Base-by-base conservation (phyloP, 768 basidiomycete genomes). In the Lactarius sp. region DNA sequence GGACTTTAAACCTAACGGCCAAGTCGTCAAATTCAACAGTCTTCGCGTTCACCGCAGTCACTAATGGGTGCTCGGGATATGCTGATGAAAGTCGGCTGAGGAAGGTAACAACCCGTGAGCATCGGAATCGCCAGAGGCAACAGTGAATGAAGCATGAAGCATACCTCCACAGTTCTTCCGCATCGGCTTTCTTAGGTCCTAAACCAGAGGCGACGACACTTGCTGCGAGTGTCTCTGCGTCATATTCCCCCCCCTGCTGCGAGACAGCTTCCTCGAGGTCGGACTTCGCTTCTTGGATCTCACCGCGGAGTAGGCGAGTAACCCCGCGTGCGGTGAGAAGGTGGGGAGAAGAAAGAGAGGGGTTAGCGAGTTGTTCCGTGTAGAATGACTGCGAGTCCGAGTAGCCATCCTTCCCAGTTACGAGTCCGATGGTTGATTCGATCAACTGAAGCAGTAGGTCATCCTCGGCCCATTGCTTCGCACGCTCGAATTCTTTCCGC, bases 391-490 rank as follows among this genome's bases (percentile, higher is more conserved):
- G 71, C 27, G 78, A 75, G 64, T 80, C 76, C 16, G 75, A 71
- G 71, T 89, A 89, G 51, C 79, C 80, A 68, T 91, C 90, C 65
- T 83, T 85, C 9, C 88, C 88, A 4, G 88, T 88, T 37, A 83
- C 83, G 58, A 93, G 80, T 34, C 86, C 85, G 61, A 92, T 85
- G 22, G 81, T 85, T 14, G 94, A 88, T 77, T 98, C 94, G 64
- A 94, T 92, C 67, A 88, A 82, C 71, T 96, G 94, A 20, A 98
- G 78, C 42, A 98, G 81, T 18, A 93, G 82, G 70, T 94, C 89
- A 72, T 97, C 94, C 72, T 94, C 94, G 7, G 90, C 90, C 80
- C 86, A 91, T 58, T 81, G 83, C 74, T 94, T 89, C 31, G 92
- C 90, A 27, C 85, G 82, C 37, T 90, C 87, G 71, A 92, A 88